Percentiles rank a stretch among this genome's conserved stretches.
These are phyloP conservation scores for Kwoniella mangroviensis DNA, from an alignment of 768 basidiomycete species.

Conservation along the genomic window DNA sequence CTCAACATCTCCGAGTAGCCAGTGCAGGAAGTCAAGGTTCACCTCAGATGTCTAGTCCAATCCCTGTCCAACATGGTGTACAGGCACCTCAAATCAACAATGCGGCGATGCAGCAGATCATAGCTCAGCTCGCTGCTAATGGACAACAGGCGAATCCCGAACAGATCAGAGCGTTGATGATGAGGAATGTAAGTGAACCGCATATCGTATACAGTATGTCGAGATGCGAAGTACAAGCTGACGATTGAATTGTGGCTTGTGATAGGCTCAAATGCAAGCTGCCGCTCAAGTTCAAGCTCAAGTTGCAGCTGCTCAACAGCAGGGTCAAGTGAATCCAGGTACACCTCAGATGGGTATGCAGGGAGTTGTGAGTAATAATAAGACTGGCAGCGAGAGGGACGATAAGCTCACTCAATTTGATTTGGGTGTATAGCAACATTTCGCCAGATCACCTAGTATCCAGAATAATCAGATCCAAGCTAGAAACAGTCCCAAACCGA, in stretches of 20 bases:
- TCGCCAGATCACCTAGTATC: slow-evolving; percentile 39
- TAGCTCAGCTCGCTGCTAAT: slow-evolving; percentile 29
- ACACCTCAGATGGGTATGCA: slow-evolving; percentile 27
- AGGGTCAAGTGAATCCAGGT: slow-evolving; percentile 19
- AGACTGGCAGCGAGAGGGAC: too few relatives aligned
- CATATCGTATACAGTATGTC: neutral
- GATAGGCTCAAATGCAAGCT: slow-evolving; percentile 21
- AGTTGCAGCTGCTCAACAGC: slow-evolving; percentile 31
- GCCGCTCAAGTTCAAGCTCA: slow-evolving; percentile 25
- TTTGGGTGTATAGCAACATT: slow-evolving; percentile 21
- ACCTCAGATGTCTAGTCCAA: slow-evolving; percentile 23
- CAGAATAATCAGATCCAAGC: slow-evolving; percentile 31
- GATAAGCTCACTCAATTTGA: neutral
- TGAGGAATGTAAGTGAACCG: slow-evolving; percentile 35
- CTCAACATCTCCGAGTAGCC: slow-evolving; percentile 38
- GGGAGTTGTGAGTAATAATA: slow-evolving; percentile 8
- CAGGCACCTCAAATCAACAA: slow-evolving; percentile 22
- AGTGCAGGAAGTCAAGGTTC: slow-evolving; percentile 36
- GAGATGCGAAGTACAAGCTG: neutral
- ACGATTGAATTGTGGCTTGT: neutral
- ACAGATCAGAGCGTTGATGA: slow-evolving; percentile 34
- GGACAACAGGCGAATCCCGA: slow-evolving; percentile 46
- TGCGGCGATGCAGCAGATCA: slow-evolving; percentile 36
- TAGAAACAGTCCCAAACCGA: slow-evolving; percentile 37
- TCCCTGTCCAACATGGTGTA: neutral